These are phyloP conservation scores for Avena atlantica DNA, from an alignment of 176 grass and related monocot species.

Conservation along the genomic window DNA sequence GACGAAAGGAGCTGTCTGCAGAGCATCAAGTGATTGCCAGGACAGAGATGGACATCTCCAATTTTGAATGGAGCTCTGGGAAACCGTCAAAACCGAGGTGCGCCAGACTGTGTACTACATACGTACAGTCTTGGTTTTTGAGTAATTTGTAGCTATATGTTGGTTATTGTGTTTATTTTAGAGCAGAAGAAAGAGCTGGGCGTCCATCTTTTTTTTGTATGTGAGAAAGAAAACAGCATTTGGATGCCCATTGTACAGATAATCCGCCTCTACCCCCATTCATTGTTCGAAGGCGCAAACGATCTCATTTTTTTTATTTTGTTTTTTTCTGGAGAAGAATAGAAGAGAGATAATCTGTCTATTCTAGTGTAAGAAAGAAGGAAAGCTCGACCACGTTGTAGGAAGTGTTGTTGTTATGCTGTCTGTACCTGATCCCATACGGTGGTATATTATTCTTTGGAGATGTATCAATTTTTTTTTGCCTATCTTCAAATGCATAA, in stretches of 20 bases:
- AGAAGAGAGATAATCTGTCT: conserved; percentile 42
- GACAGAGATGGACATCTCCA: background rate
- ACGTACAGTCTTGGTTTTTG: conserved; percentile 30
- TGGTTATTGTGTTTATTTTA: conserved; percentile 42
- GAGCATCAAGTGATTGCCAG: conserved; percentile 13
- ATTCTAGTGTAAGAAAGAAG: conserved; percentile 51
- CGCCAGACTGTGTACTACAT: conserved; percentile 18
- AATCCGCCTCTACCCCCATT: conserved; percentile 37
- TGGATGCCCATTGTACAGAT: conserved; percentile 58
- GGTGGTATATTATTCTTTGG: conserved; percentile 13
- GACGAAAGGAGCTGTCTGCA: background rate
- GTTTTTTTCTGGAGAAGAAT: background rate
- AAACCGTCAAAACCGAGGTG: background rate
- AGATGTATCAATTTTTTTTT: conserved; percentile 1
- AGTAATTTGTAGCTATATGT: conserved; percentile 47
- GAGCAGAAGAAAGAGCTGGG: conserved; percentile 31
- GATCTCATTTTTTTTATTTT: background rate
- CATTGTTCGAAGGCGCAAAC: conserved; percentile 28
- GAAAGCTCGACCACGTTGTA: background rate
- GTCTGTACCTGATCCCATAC: conserved; percentile 16
- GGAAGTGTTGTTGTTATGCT: background rate
- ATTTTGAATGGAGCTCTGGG: background rate
- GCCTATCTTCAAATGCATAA: background rate
- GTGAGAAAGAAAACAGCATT: conserved; percentile 32
- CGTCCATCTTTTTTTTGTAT: conserved; percentile 49